Evolutionary conservation across 2,329 filamentous ascomycete species (phyloP), one percentile per base, ranked within the genome.

Genomic region (Coniochaeta pulveracea): DNA sequence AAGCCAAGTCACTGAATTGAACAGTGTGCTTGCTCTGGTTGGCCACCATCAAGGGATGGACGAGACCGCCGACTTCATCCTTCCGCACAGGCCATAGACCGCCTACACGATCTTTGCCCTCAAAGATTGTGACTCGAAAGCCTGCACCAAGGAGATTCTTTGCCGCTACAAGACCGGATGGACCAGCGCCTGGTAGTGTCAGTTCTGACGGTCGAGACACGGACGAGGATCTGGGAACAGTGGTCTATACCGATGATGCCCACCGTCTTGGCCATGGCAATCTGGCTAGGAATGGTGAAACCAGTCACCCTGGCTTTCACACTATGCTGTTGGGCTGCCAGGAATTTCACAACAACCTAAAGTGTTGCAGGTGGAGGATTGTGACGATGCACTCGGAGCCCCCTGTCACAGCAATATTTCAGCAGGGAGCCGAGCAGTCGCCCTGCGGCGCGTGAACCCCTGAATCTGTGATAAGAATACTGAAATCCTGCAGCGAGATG

Each of bases 11-110:
- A 41, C 72, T 76, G 45, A 79, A 79, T 44, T 72, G 69, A 41
- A 91, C 75, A 0, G 82, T 85, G 52, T 85, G 84, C 28, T 70
- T 71, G 56, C 80, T 86, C 46, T 88, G 73, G 50, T 93, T 93
- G 4, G 72, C 72, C 11, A 72, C 63, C 64, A 82, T 81, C 34
- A 80, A 66, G 7, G 79, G 80, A 40, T 80, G 73, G 11, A 80
- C 57, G 24, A 72, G 57, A 3, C 71, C 64, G 2, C 44, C 55
- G n/a, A 40, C 43, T 34, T 76, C 73, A 2, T 56, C 43, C 34
- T 60, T 64, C 10, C 55, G 53, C 2, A 61, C 57, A 4, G 80
- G 78, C 85, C 85, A 93, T n/a, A 91, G 69, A 0, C 85, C 85
- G 9, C 84, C 85, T 11, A 89, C 65, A 24, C 71, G 66, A 21